Evolutionary conservation across 2,329 filamentous ascomycete species (phyloP).

Genomic region (Fusarium sp.): DNA sequence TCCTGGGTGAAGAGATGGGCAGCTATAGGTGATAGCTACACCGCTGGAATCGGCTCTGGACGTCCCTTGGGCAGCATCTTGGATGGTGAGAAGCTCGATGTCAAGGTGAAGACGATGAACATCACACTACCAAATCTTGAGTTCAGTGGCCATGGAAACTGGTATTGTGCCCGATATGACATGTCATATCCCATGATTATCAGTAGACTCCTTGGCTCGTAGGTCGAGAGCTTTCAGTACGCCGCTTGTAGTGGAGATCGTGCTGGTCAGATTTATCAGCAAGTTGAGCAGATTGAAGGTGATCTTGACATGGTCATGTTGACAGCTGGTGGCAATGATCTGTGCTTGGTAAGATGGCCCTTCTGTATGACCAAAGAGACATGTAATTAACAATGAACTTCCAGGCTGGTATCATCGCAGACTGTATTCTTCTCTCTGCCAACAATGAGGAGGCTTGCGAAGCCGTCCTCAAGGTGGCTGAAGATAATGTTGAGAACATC

Average conservation of each 20-base stretch:
- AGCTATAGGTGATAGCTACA: background rate
- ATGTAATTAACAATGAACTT: background rate
- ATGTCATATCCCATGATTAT: conserved; percentile 8
- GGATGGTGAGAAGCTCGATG: rapidly evolving
- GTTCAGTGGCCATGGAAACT: background rate
- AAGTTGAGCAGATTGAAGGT: background rate
- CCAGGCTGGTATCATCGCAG: background rate
- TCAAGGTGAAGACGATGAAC: rapidly evolving
- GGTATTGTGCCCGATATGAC: background rate
- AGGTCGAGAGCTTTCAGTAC: background rate
- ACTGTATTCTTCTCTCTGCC: background rate
- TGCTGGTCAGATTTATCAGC: background rate
- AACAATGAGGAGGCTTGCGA: rapidly evolving
- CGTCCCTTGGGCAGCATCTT: rapidly evolving
- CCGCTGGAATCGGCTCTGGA: background rate
- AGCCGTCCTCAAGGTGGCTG: background rate
- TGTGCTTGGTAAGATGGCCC: background rate
- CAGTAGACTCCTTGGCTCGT: background rate
- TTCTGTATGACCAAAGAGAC: rapidly evolving
- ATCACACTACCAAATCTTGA: background rate
- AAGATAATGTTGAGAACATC: background rate
- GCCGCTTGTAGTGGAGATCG: conserved; percentile 4
- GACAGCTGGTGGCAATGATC: background rate
- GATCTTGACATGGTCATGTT: conserved; percentile 4
- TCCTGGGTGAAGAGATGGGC: background rate